Conservation (phyloP, 345 rosid species). For the Excoecaria agallocha region DNA sequence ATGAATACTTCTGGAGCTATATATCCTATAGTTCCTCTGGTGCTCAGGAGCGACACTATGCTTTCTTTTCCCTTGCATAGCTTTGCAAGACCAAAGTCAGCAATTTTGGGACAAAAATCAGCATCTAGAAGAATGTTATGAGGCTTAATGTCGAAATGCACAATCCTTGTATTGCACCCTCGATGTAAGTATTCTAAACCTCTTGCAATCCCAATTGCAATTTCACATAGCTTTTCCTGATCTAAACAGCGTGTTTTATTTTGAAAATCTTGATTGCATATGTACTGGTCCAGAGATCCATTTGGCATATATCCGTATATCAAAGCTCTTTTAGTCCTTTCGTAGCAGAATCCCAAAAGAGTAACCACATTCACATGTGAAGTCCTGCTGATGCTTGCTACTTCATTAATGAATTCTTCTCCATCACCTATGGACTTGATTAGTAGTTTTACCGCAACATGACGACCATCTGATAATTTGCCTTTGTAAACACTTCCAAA, state of each 20-base stretch:
- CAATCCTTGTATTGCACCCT: conserved; percentile 24
- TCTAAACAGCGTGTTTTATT: not conserved
- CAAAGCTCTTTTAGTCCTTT: conserved; percentile 34
- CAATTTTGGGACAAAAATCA: conserved; percentile 20
- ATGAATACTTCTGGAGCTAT: conserved; percentile 25
- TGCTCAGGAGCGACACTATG: conserved; percentile 11
- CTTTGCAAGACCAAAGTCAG: conserved; percentile 26
- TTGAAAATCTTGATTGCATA: not conserved
- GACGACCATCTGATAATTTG: conserved; percentile 16
- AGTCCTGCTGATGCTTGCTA: conserved; percentile 43
- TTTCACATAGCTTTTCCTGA: not conserved
- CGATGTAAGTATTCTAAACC: conserved; percentile 24
- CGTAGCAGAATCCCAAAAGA: conserved; percentile 40
- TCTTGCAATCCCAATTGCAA: conserved; percentile 16
- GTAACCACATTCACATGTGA: conserved; percentile 46
- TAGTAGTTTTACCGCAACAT: conserved; percentile 34
- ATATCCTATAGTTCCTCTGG: conserved; percentile 23
- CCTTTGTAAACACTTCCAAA: conserved; percentile 37
- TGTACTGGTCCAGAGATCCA: conserved; percentile 39
- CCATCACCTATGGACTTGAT: conserved; percentile 17
- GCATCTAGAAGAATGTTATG: conserved; percentile 24
- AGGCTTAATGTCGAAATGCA: conserved; percentile 34
- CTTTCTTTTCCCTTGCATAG: conserved; percentile 19
- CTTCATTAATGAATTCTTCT: conserved; percentile 49
- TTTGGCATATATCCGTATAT: conserved; percentile 37